These are phyloP conservation scores for Aspergillus jensenii DNA, from an alignment of 2,329 filamentous ascomycete species.

Conservation along the genomic window DNA sequence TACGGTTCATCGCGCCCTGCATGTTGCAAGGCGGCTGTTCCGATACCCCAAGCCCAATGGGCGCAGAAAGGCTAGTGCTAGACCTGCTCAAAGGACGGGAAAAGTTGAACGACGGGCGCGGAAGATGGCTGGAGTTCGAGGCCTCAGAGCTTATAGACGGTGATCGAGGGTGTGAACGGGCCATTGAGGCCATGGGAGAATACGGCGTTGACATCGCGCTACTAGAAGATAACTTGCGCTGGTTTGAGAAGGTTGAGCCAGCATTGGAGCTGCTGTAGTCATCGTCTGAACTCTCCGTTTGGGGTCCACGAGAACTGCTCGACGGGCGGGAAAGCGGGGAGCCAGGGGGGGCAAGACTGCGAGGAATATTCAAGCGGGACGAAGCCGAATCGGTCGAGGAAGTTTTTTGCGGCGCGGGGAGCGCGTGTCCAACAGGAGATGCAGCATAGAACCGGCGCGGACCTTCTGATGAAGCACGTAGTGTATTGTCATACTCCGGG, in stretches of 20 bases:
- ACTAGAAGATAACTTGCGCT: conserved; percentile 76
- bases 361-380: conserved; percentile 38
- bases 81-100: conserved; percentile 77
- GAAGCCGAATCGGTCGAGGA: conserved; percentile 37
- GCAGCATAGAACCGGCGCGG: conserved; percentile 23
- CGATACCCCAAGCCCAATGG: conserved; percentile 25
- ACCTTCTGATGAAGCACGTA: conserved; percentile 15
- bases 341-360: conserved; percentile 46
- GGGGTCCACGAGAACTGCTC: conserved; percentile 59
- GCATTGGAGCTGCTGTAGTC: conserved; percentile 62
- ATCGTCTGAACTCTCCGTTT: conserved; percentile 65
- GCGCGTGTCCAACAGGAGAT: conserved; percentile 6
- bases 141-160: conserved; percentile 82
- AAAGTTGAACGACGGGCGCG: conserved; percentile 85
- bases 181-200: conserved; percentile 64
- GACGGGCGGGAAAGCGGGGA: conserved; percentile 44
- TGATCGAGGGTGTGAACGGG: conserved; percentile 67
- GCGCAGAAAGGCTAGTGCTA: conserved; percentile 39
- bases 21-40: conserved; percentile 36
- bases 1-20: conserved; percentile 26
- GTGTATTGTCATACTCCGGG: conserved; percentile 28
- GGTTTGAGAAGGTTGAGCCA: conserved; percentile 63
- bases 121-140: conserved; percentile 63
- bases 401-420: conserved; percentile 27
- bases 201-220: conserved; percentile 61